Conservation (phyloP, 352 stramenopile genomes). For the Globisporangium lucens region DNA sequence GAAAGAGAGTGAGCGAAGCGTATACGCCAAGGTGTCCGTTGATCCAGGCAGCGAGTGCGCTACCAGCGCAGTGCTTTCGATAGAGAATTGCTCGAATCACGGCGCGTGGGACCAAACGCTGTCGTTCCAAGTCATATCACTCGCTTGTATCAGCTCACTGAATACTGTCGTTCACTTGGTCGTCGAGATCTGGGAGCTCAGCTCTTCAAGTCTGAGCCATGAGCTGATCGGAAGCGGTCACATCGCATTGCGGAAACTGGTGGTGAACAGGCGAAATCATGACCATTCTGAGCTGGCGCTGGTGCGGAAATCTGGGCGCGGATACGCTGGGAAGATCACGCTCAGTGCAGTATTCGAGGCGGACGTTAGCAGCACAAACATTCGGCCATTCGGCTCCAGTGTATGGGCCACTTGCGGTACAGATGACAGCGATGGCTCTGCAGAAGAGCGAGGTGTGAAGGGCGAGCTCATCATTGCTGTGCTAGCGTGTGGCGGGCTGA, state of each 20-base stretch:
- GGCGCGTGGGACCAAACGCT: conserved; percentile 1
- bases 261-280: background rate
- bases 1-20: background rate
- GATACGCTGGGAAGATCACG: conserved; percentile 8
- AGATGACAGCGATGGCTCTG: no score
- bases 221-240: conserved; percentile 3
- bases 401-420: background rate
- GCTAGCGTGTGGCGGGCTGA: conserved; percentile 2
- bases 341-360: background rate
- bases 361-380: no score
- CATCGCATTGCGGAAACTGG: conserved; percentile 4
- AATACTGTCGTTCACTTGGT: background rate
- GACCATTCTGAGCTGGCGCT: background rate
- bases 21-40: conserved; percentile 8
- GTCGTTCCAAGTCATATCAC: background rate
- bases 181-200: conserved; percentile 11
- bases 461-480: background rate
- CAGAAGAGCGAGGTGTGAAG: background rate
- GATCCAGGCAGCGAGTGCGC: conserved; percentile 11
- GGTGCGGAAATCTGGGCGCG: background rate
- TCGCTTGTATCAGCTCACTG: background rate
- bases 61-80: background rate
- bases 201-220: background rate
- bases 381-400: background rate
- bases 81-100: background rate